Conservation (phyloP, 2,329 filamentous ascomycete genomes). For the Botryotinia globosa region DNA sequence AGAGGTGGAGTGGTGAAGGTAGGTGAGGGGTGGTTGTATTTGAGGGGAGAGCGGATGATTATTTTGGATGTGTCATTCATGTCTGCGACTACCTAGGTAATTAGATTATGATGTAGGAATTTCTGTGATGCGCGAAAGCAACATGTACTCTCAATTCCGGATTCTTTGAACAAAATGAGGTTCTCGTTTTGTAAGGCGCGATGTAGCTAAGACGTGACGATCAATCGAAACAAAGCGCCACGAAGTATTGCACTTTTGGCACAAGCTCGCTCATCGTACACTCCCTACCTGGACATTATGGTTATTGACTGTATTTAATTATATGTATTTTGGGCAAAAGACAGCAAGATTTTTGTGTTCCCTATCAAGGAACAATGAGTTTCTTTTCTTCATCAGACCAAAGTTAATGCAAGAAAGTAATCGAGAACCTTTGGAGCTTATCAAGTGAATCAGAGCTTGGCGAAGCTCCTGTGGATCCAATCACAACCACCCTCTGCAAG, state of each 20-base stretch:
- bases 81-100: neutral
- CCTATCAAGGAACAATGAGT: neutral
- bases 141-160: neutral
- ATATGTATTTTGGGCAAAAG: neutral
- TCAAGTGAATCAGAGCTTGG: slow-evolving; percentile 4
- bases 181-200: slow-evolving; percentile 1
- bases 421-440: slow-evolving; percentile 4
- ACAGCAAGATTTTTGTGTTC: neutral
- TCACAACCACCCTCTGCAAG: neutral
- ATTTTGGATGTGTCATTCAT: slow-evolving; percentile 8
- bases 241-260: neutral
- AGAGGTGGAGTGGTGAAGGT: slow-evolving; percentile 35
- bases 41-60: slow-evolving; percentile 22
- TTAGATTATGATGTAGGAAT: neutral
- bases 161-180: too few relatives aligned
- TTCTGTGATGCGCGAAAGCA: neutral
- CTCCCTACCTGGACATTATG: neutral
- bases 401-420: neutral
- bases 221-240: slow-evolving; percentile 19
- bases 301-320: neutral
- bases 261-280: neutral
- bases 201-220: slow-evolving; percentile 4
- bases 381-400: too few relatives aligned
- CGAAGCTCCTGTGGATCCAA: slow-evolving; percentile 8
- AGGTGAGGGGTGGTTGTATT: slow-evolving; percentile 22